Evolutionary conservation across 257 asterid species (phyloP), one percentile per base, ranked within the genome.

Genomic region (Fraxinus cuspidata): DNA sequence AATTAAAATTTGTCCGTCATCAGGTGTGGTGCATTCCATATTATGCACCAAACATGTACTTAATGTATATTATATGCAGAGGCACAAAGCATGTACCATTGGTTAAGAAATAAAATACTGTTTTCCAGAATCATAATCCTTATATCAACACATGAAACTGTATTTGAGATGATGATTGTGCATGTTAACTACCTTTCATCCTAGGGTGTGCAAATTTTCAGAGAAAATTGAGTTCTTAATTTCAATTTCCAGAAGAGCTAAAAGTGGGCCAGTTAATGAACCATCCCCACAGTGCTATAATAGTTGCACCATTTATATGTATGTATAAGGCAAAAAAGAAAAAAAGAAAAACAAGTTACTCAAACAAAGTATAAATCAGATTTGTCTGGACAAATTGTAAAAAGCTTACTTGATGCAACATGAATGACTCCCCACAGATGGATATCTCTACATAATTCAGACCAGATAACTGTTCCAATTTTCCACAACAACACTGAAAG

Each of bases 391-490:
- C 18, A 51, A 74, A 70, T 68, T 28, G 51, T 31, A 78, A 74
- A 53, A 63, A 70, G 77, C 83, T 80, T 89, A 94, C 98, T 87
- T 94, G 99, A 86, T 95, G 98, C 87, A 95, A 81, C 99, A 95
- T 95, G 88, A 93, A 95, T 37, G 99, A 95, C 86, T 95, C 99
- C 66, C 99, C 99, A 79, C 88, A 89, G 53, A 95, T 87, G 72
- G 93, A 87, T 82, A 95, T 85, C 79, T 91, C 99, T 56, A 95
- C 85, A 56, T 79, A 95, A 66, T 85, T 89, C 83, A 83, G 73
- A 73, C 91, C 92, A 58, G 78, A 81, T 81, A 90, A 70, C 82
- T 71, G 91, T 88, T 90, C 94, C 90, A 95, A 44, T 74, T 88
- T 84, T 16, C 98, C 96, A 64, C 99, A 95, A 71, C 78, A 70